A percentile compares a stretch with the other conserved stretches of the same genome.
Conservation (phyloP, 768 basidiomycete genomes). For the Russula compacta region DNA sequence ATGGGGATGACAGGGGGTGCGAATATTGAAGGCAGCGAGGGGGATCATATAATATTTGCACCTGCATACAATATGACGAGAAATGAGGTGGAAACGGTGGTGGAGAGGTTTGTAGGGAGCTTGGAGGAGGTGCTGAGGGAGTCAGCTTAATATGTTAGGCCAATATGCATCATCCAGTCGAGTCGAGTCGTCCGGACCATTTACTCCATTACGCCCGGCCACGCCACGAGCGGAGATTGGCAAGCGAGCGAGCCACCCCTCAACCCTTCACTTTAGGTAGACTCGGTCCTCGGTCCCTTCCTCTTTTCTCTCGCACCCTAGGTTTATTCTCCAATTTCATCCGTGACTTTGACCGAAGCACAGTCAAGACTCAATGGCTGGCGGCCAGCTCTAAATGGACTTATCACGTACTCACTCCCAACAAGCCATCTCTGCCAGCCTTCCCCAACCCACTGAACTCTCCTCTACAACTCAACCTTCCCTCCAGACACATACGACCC, state of each 20-base stretch:
- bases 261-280: not conserved
- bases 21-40: constrained; percentile 58
- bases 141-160: not conserved
- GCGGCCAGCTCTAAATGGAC: constrained; percentile 87
- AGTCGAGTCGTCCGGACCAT: too few relatives aligned
- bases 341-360: not conserved
- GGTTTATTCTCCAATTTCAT: not conserved
- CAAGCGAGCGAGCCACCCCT: constrained; percentile 4
- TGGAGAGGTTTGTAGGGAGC: constrained; percentile 52
- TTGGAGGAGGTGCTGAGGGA: constrained; percentile 50
- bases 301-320: not conserved
- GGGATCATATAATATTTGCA: constrained; percentile 64
- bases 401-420: constrained; percentile 63
- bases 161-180: too few relatives aligned
- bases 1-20: constrained; percentile 71
- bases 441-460: constrained; percentile 31
- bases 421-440: constrained; percentile 48
- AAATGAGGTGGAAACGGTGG: constrained; percentile 62
- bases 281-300: not conserved
- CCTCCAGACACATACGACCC: constrained; percentile 28
- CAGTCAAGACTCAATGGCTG: constrained; percentile 59
- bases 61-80: constrained; percentile 74
- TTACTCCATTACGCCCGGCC: not conserved
- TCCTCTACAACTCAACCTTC: constrained; percentile 34
- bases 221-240: constrained; percentile 16